phyloP scores from a whole-genome alignment of 768 basidiomycete genomes.

The Pseudohyphozyma bogoriensis region DNA sequence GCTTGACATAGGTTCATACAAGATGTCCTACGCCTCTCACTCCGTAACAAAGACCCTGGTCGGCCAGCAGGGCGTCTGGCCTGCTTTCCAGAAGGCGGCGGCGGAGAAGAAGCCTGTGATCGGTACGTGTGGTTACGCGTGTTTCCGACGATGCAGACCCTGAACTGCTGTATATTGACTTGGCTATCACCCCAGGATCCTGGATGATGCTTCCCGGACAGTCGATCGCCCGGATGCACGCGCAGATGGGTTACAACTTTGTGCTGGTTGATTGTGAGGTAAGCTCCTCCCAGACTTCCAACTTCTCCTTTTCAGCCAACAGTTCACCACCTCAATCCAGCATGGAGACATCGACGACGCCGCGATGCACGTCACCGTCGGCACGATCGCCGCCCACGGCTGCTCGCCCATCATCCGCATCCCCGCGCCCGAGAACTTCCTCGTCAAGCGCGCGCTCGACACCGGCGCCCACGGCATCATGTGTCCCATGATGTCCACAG shows the following conservation, averaged over 20 bases:
- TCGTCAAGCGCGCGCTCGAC: constrained; percentile 40
- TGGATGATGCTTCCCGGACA: constrained; percentile 1
- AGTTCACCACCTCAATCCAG: no score
- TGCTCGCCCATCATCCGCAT: constrained; percentile 38
- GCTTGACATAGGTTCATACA: no score
- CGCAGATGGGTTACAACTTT: constrained; percentile 7
- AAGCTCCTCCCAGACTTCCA: no score
- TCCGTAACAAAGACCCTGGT: no score
- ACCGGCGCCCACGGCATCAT: constrained; percentile 39
- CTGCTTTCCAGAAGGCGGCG: not conserved
- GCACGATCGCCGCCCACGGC: constrained; percentile 31
- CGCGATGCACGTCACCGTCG: constrained; percentile 31
- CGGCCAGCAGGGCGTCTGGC: not conserved
- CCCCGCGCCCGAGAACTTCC: constrained; percentile 34
- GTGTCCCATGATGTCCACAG: constrained; percentile 37
- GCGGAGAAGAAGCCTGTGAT: not conserved
- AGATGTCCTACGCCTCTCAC: no score
- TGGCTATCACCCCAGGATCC: not conserved
- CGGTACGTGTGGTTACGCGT: not conserved
- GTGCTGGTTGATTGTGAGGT: constrained; percentile 32
- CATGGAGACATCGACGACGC: constrained; percentile 33
- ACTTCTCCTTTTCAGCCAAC: no score
- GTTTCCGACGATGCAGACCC: not conserved
- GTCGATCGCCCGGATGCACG: not conserved
- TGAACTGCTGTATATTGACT: not conserved